phyloP scores from a whole-genome alignment of 805 yeast species.

The Cephaloascus albidus region DNA sequence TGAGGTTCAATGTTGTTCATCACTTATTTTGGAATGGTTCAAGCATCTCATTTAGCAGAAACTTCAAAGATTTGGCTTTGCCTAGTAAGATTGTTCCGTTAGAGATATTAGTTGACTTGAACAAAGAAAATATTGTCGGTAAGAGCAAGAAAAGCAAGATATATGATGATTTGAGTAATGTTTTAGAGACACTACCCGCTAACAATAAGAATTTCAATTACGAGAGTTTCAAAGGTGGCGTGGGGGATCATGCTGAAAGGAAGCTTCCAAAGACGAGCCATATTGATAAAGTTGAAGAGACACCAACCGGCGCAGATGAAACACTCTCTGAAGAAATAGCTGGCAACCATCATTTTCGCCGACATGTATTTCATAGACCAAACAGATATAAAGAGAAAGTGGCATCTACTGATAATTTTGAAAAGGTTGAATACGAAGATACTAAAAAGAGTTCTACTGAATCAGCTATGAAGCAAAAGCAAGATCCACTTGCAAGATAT shows the following conservation, averaged over 20 bases:
- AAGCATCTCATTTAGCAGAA: background rate
- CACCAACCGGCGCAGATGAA: background rate
- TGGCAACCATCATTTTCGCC: too few relatives aligned
- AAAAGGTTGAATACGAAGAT: background rate
- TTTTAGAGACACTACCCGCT: background rate
- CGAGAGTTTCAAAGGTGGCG: constrained; percentile 12
- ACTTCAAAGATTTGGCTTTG: background rate
- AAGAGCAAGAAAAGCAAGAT: background rate
- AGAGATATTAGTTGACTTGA: background rate
- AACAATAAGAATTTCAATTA: background rate
- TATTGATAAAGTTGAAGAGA: too few relatives aligned
- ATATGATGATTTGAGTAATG: background rate
- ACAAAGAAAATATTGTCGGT: background rate
- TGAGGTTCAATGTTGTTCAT: background rate
- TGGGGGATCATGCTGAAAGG: constrained; percentile 5
- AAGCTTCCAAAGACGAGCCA: background rate
- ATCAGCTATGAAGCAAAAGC: background rate
- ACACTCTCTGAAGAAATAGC: too few relatives aligned
- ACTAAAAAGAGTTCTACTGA: background rate
- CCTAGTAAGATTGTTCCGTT: background rate
- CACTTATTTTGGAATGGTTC: background rate
- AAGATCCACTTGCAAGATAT: background rate
- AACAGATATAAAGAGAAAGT: background rate
- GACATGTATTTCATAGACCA: too few relatives aligned
- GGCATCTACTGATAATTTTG: background rate